These are phyloP conservation scores for Zostera marina DNA, from an alignment of 116 monocot genomes.

Conservation along the genomic window DNA sequence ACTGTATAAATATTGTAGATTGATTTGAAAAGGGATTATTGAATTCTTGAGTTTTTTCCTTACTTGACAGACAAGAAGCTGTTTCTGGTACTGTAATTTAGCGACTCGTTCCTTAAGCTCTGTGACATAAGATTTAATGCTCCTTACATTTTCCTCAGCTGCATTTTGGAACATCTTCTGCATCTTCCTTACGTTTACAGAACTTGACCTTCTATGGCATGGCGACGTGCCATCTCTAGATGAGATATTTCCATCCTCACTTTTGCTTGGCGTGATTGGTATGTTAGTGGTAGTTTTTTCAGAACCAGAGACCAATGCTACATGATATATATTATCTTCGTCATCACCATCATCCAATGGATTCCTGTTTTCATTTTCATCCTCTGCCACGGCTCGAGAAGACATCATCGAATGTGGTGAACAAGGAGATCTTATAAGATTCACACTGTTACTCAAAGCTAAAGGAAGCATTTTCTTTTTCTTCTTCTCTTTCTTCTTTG, in stretches of 20 bases:
- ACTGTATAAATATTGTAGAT: too few relatives aligned
- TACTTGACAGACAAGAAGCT: constrained; percentile 94
- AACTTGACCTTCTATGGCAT: constrained; percentile 49
- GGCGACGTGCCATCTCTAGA: constrained; percentile 59
- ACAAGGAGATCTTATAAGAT: constrained; percentile 76
- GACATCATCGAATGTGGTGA: constrained; percentile 47
- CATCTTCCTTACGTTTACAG: constrained; percentile 94
- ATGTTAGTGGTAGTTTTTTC: constrained; percentile 9
- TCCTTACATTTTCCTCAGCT: constrained; percentile 83
- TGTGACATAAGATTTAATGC: constrained; percentile 80
- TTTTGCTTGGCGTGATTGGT: constrained; percentile 43
- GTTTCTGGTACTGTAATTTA: constrained; percentile 95
- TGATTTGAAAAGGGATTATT: too few relatives aligned
- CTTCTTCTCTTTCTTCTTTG: constrained; percentile 31
- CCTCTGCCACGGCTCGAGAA: constrained; percentile 22
- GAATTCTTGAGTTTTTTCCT: not conserved
- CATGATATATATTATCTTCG: constrained; percentile 14
- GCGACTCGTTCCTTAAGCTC: constrained; percentile 94
- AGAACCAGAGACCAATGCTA: constrained; percentile 18
- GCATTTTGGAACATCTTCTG: constrained; percentile 95
- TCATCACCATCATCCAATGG: constrained; percentile 9
- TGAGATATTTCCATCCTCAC: constrained; percentile 55
- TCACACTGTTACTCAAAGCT: constrained; percentile 44
- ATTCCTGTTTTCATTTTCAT: constrained; percentile 52
- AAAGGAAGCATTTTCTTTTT: constrained; percentile 66